These are phyloP conservation scores for Capsella rubella DNA, from an alignment of 441 rosid species.

Conservation along the genomic window DNA sequence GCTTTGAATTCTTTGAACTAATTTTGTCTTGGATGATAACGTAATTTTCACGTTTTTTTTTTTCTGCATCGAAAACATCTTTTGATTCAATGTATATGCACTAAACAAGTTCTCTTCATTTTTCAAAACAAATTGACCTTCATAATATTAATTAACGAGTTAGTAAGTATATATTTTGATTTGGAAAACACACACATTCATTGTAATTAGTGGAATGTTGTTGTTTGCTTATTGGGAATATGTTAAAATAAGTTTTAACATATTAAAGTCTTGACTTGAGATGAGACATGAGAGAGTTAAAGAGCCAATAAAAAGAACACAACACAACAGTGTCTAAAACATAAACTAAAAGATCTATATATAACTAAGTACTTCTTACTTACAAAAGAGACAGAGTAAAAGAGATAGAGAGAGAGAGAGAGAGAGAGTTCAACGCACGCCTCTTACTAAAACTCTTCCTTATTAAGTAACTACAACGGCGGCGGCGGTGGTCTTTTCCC, in stretches of 20 bases:
- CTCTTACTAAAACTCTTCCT: too few species aligned
- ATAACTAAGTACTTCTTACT: not conserved
- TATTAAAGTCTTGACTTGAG: conserved; percentile 25
- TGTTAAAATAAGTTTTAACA: not conserved
- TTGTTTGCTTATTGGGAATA: conserved; percentile 15
- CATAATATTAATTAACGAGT: not conserved
- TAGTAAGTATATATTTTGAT: not conserved
- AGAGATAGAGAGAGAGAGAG: not conserved
- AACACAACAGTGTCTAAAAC: not conserved
- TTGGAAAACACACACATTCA: not conserved
- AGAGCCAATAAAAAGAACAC: conserved; percentile 17
- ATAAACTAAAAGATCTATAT: not conserved
- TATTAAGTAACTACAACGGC: too few species aligned
- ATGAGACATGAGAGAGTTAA: not conserved
- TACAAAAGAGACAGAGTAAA: not conserved
- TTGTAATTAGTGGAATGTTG: too few species aligned
- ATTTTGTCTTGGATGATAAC: conserved; percentile 22
- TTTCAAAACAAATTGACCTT: conserved; percentile 1
- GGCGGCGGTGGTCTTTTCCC: too few species aligned
- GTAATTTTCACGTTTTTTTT: not conserved
- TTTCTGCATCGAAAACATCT: not conserved
- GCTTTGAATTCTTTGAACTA: conserved; percentile 24
- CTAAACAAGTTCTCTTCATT: not conserved
- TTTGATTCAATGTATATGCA: conserved; percentile 22
- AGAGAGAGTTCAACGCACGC: conserved; percentile 27